Conservation (phyloP, 495 filamentous ascomycete species). For the Aspergillus sclerotioniger region DNA sequence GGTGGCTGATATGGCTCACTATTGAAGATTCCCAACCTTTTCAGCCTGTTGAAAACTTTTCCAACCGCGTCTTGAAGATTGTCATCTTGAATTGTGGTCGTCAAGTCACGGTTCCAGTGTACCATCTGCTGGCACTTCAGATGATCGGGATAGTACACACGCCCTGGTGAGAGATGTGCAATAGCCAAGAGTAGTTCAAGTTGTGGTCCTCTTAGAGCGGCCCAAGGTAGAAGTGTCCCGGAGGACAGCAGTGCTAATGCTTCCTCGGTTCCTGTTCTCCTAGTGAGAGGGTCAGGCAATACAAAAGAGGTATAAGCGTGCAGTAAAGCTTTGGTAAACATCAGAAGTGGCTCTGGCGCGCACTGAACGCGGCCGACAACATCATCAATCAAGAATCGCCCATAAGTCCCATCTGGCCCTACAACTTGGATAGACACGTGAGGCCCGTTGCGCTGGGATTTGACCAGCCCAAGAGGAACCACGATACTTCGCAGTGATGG, state of each 20-base stretch:
- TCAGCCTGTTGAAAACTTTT: not conserved
- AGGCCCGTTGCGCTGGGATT: conserved; percentile 8
- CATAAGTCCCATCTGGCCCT: conserved; percentile 28
- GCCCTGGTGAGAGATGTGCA: conserved; percentile 48
- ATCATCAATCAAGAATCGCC: conserved; percentile 43
- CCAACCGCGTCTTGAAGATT: not conserved
- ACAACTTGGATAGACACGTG: conserved; percentile 43
- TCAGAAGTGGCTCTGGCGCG: conserved; percentile 46
- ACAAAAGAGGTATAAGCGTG: conserved; percentile 62
- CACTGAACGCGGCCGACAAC: conserved; percentile 45
- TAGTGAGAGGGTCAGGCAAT: conserved; percentile 56
- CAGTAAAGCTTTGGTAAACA: conserved; percentile 43
- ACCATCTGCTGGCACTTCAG: not conserved
- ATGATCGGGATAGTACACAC: conserved; percentile 54
- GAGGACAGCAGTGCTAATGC: conserved; percentile 47
- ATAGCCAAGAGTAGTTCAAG: conserved; percentile 41
- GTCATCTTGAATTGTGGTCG: not conserved
- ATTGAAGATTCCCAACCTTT: not conserved
- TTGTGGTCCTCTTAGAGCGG: conserved; percentile 37
- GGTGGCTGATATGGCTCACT: not conserved
- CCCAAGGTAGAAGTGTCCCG: conserved; percentile 52
- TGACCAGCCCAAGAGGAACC: conserved; percentile 42
- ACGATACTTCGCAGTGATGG: conserved; percentile 39
- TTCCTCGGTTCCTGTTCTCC: conserved; percentile 62
- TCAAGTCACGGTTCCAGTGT: not conserved